Evolutionary conservation across 768 basidiomycete genomes (phyloP), one percentile per base, ranked within the genome.

Genomic region (Boletus rubroflammeus): DNA sequence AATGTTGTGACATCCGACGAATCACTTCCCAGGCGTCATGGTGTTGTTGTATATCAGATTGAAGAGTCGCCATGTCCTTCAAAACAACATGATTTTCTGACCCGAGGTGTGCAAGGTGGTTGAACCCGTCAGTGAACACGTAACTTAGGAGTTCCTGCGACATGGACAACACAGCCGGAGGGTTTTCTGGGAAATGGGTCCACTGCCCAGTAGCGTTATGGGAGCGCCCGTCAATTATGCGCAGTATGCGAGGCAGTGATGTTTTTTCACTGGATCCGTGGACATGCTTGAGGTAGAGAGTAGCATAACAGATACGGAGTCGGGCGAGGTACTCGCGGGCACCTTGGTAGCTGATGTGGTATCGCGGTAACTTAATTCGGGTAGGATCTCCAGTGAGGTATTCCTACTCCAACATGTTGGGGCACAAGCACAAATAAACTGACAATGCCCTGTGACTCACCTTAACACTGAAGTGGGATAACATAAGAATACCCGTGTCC

Each of bases 391-490:
- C 48, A 7, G 38, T 50, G 28, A 62, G 54, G n/a, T 62, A 62
- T 15, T 62, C 62, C 57, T 62, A 15, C 7, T 13, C 21, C 5
- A 21, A 41, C 15, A 1, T 11, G 10, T 45, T 32, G 5, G 43
- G 23, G 3, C 4, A 11, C 2, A 34, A 13, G 3, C 6, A 11
- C 2, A 39, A 13, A 47, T 8, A 5, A 13, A 36, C 14, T 3
- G 21, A 29, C 0, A 0, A 10, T n/a, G 19, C 4, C 1, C n/a
- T 32, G 25, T 2, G 8, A 31, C 54, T 40, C 42, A 62, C 64
- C 55, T 62, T 65, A 45, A 65, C 63, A 32, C 64, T 65, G n/a
- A 56, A 65, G 40, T 65, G 63, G 2, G 63, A 65, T 11, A 65
- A 40, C 5, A 56, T 49, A 2, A 62, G 14, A 9, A 57, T 28